Conservation (phyloP, 495 filamentous ascomycete genomes). For the Hyaloscypha bicolor region DNA sequence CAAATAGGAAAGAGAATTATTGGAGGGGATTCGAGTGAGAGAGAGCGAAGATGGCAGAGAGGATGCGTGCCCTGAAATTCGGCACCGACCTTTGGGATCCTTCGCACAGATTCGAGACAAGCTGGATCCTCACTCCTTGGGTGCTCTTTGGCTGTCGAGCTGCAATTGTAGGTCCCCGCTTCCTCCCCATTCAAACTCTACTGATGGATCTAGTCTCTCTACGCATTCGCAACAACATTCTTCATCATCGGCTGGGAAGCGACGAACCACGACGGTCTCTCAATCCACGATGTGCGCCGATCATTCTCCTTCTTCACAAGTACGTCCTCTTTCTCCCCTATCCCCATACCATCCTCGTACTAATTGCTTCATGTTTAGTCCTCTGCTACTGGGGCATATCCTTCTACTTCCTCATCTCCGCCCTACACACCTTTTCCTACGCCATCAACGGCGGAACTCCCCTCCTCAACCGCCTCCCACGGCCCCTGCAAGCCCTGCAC, state of each 20-base stretch:
- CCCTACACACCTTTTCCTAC: conserved; percentile 69
- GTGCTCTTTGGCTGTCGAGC: conserved; percentile 60
- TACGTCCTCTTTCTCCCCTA: background rate
- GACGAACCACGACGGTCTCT: conserved; percentile 35
- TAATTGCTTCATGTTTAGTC: conserved; percentile 40
- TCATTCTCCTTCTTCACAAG: conserved; percentile 79
- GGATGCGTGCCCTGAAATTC: conserved; percentile 38
- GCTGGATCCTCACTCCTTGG: conserved; percentile 71
- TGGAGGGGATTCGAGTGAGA: background rate
- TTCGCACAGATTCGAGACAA: conserved; percentile 69
- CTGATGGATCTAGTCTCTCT: conserved; percentile 50
- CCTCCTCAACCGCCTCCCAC: conserved; percentile 63
- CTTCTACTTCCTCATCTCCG: conserved; percentile 71
- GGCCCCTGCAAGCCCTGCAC: conserved; percentile 65
- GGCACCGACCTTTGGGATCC: conserved; percentile 55
- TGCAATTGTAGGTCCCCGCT: conserved; percentile 46
- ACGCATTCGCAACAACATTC: conserved; percentile 71
- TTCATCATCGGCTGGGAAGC: conserved; percentile 65
- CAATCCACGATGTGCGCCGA: conserved; percentile 38
- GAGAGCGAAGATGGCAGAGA: conserved; percentile 10
- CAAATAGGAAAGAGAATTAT: background rate
- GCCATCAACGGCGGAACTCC: conserved; percentile 54
- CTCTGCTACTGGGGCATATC: conserved; percentile 77
- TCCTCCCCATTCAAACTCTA: background rate
- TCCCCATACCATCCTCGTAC: background rate